These are phyloP conservation scores for Talaromyces sp. DNA, from an alignment of 2,329 filamentous ascomycete genomes.

Conservation along the genomic window DNA sequence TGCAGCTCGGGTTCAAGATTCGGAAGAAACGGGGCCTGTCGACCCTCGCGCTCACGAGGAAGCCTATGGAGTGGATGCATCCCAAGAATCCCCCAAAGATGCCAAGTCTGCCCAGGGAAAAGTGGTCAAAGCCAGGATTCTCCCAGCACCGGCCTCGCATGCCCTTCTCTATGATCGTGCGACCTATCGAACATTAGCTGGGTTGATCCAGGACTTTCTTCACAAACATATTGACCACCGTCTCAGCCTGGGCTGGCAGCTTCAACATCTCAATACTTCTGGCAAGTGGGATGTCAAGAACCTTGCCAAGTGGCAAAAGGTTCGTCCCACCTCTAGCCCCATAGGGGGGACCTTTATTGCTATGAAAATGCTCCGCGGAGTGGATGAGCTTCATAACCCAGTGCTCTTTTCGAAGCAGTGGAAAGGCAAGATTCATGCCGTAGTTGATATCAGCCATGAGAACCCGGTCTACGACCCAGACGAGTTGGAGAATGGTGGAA, in stretches of 20 bases:
- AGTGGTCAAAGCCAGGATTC: conserved; percentile 61
- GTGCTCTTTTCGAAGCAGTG: conserved; percentile 64
- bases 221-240: conserved; percentile 67
- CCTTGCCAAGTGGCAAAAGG: conserved; percentile 80
- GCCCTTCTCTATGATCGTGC: conserved; percentile 75
- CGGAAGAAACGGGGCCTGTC: conserved; percentile 12
- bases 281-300: conserved; percentile 99
- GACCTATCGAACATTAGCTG: conserved; percentile 70
- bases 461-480: conserved; percentile 81
- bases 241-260: conserved; percentile 80
- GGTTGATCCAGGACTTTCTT: conserved; percentile 78
- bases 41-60: conserved; percentile 22
- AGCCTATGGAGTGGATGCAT: conserved; percentile 18
- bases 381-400: conserved; percentile 77
- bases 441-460: conserved; percentile 89
- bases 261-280: conserved; percentile 79
- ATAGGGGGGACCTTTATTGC: conserved; percentile 79
- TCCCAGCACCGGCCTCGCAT: conserved; percentile 75
- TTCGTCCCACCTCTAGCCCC: conserved; percentile 68
- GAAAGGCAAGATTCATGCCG: conserved; percentile 62
- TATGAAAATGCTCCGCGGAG: conserved; percentile 88
- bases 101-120: conserved; percentile 15
- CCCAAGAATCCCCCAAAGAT: conserved; percentile 2
- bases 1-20: conserved; percentile 23
- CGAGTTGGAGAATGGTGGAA: conserved; percentile 59